Evolutionary conservation across 2,329 filamentous ascomycete species (phyloP).

Genomic region (Fusarium burgessii): DNA sequence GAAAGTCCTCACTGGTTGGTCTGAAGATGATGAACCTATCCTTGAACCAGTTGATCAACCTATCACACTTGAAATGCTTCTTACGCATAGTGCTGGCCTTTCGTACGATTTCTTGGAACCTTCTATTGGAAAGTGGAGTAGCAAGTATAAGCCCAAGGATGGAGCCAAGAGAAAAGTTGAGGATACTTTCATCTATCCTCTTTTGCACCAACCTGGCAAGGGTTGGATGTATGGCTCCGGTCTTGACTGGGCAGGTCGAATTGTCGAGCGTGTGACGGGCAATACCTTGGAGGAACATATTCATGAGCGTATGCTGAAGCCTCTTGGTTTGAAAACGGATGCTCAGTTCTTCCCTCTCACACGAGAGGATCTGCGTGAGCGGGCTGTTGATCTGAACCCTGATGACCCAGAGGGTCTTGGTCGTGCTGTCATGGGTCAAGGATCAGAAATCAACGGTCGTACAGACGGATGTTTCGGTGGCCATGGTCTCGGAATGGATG

Average conservation of each 20-base stretch:
- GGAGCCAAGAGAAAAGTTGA: slow-evolving; percentile 52
- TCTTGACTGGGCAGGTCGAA: slow-evolving; percentile 65
- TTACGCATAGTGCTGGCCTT: slow-evolving; percentile 64
- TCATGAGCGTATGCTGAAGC: slow-evolving; percentile 57
- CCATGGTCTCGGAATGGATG: slow-evolving; percentile 56
- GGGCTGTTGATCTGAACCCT: slow-evolving; percentile 54
- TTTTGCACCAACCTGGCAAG: slow-evolving; percentile 63
- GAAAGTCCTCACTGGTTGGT: slow-evolving; percentile 61
- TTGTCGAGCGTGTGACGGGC: slow-evolving; percentile 62
- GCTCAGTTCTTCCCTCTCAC: slow-evolving; percentile 56
- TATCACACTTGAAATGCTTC: slow-evolving; percentile 64
- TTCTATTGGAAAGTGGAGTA: slow-evolving; percentile 51
- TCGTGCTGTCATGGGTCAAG: slow-evolving; percentile 51
- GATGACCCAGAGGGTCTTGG: slow-evolving; percentile 53
- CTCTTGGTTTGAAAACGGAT: slow-evolving; percentile 55
- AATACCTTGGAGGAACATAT: slow-evolving; percentile 58
- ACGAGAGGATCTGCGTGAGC: slow-evolving; percentile 50
- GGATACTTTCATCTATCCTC: slow-evolving; percentile 57
- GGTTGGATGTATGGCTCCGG: slow-evolving; percentile 63
- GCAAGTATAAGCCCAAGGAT: slow-evolving; percentile 44
- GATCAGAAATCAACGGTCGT: slow-evolving; percentile 49
- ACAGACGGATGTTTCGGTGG: slow-evolving; percentile 58
- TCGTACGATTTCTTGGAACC: slow-evolving; percentile 59
- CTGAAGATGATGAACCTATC: slow-evolving; percentile 55
- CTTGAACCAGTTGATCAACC: slow-evolving; percentile 49